Percentiles rank a stretch among this genome's conserved stretches.
Conservation (phyloP, 2,329 filamentous ascomycete genomes). For the Didymella lethalis region DNA sequence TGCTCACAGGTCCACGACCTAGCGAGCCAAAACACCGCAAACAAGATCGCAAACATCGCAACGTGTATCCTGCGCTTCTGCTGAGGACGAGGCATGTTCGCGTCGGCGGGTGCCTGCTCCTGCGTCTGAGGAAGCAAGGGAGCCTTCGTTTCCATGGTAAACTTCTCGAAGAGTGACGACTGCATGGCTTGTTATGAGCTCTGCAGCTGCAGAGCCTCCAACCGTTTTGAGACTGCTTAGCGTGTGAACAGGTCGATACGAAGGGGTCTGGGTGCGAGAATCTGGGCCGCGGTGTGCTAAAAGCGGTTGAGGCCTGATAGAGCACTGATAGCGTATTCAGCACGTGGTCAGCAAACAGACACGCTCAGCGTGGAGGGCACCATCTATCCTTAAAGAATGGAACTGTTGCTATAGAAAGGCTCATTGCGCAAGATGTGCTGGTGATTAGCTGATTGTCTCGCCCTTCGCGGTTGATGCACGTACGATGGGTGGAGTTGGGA, state of each 20-base stretch:
- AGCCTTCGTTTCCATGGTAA: slow-evolving; percentile 41
- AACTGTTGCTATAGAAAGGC: neutral
- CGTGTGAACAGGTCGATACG: slow-evolving; percentile 9
- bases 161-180: slow-evolving; percentile 12
- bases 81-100: slow-evolving; percentile 29
- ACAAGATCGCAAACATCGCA: slow-evolving; percentile 35
- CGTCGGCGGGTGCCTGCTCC: slow-evolving; percentile 18
- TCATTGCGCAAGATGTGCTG: slow-evolving; percentile 6
- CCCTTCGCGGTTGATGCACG: slow-evolving; percentile 11
- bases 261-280: slow-evolving; percentile 13
- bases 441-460: slow-evolving; percentile 17
- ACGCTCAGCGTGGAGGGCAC: neutral
- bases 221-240: slow-evolving; percentile 13
- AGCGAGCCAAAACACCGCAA: slow-evolving; percentile 46
- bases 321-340: slow-evolving; percentile 14
- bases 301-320: slow-evolving; percentile 17
- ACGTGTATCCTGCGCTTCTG: slow-evolving; percentile 38
- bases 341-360: slow-evolving; percentile 14
- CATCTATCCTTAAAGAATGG: neutral
- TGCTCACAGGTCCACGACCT: slow-evolving; percentile 39
- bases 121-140: slow-evolving; percentile 39
- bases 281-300: slow-evolving; percentile 10
- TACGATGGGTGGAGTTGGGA: slow-evolving; percentile 8
- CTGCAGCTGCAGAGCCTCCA: slow-evolving; percentile 11
- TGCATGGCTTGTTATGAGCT: slow-evolving; percentile 15